Percentiles rank a stretch among this genome's conserved stretches.
Conservation (phyloP, 164 flowering plant genomes). For the grape (Vitis vinifera) region DNA sequence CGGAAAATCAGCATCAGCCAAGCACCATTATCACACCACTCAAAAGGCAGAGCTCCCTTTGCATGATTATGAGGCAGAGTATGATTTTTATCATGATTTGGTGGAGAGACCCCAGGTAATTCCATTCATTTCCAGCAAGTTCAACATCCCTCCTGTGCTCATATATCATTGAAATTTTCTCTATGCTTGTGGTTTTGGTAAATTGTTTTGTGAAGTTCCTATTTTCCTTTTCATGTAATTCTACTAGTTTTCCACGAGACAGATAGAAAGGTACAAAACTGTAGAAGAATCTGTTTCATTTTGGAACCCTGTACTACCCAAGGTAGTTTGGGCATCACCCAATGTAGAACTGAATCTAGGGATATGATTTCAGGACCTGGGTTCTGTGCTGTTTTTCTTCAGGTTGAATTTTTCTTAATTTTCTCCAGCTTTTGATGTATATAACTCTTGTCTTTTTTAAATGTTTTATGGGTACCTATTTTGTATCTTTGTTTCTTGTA, state of each 20-base stretch:
- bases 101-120: constrained; percentile 51
- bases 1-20: constrained; percentile 69
- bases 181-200: not conserved
- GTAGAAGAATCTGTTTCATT: not conserved
- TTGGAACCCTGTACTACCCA: constrained; percentile 8
- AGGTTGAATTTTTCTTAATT: not conserved
- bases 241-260: constrained; percentile 6
- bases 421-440: too few species aligned
- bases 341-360: constrained; percentile 8
- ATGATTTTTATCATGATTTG: constrained; percentile 67
- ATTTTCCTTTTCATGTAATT: constrained; percentile 8
- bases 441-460: not conserved
- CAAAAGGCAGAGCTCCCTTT: constrained; percentile 83
- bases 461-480: not conserved
- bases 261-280: not conserved
- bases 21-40: constrained; percentile 93
- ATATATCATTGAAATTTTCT: constrained; percentile 48
- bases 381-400: not conserved
- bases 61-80: constrained; percentile 94
- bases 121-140: constrained; percentile 68
- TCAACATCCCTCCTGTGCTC: constrained; percentile 72
- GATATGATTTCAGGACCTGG: constrained; percentile 1
- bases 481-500: not conserved
- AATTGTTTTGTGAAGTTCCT: not conserved
- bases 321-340: constrained; percentile 9